Conservation (phyloP, 768 basidiomycete species). For the Mycena venus region DNA sequence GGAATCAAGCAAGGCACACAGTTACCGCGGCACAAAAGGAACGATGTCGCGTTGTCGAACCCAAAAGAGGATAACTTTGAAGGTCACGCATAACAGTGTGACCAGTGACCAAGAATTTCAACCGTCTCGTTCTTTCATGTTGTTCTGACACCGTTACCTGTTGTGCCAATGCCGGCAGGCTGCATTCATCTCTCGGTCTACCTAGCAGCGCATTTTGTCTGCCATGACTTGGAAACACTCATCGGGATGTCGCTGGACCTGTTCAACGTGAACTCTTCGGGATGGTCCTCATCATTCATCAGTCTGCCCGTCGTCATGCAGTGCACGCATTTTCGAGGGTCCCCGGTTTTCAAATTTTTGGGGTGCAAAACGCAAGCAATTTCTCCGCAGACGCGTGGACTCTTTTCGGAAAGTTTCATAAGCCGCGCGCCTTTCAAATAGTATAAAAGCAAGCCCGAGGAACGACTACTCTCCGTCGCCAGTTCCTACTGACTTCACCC, state of each 20-base stretch:
- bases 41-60: neutral
- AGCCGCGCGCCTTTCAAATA: constrained; percentile 17
- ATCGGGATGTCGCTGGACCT: neutral
- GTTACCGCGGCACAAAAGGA: too few species aligned
- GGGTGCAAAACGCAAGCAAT: constrained; percentile 5
- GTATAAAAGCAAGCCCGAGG: constrained; percentile 36
- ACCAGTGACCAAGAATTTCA: too few species aligned
- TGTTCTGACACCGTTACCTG: too few species aligned
- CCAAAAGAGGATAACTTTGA: neutral
- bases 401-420: constrained; percentile 22
- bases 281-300: neutral
- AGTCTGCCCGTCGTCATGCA: constrained; percentile 20
- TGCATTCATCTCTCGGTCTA: too few species aligned
- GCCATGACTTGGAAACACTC: too few species aligned
- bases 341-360: neutral
- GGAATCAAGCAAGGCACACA: too few species aligned
- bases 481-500: constrained; percentile 23
- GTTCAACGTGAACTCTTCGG: neutral
- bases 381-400: neutral
- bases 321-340: constrained; percentile 10
- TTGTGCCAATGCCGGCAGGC: too few species aligned
- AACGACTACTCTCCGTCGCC: constrained; percentile 30
- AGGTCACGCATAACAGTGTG: too few species aligned
- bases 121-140: too few species aligned
- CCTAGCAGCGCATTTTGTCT: too few species aligned